Evolutionary conservation across 2,329 filamentous ascomycete genomes (phyloP), one percentile per base, ranked within the genome.

Genomic region (Penicillium sp.): DNA sequence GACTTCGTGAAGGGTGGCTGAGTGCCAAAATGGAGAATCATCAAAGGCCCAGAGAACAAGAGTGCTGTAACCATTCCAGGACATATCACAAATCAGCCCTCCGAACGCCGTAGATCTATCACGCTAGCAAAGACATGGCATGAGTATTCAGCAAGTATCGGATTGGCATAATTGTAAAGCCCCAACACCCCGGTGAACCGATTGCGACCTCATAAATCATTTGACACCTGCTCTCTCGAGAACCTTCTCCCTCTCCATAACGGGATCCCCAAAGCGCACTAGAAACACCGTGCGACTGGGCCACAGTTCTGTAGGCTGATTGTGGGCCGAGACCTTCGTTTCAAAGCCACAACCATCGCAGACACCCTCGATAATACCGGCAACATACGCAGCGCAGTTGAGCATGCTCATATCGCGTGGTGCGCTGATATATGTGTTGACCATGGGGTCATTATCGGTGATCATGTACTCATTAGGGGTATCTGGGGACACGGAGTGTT

Each of bases 391-490:
- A 16, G 93, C 94, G 74, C 93, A 97, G 74, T 97, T 97, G 68
- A 99, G 81, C 82, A 94, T 90, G 75, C 84, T 91, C 90, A 99
- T 96, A 76, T 99, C 94, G 68, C 88, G 88, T 14, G 94, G 94
- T 49, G 97, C 88, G 66, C 86, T 91, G 69, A 99, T 89, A 77
- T 94, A 97, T 59, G 88, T 87, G 75, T 97, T 97, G 36, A 97
- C 93, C 47, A 97, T 81, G 19, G 94, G 94, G 72, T 97, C 94
- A 76, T 99, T 97, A 77, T 99, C 94, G 66, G 92, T 90, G 66
- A 99, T 94, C 93, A 99, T 97, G 80, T 97, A 99, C 78, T 97
- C 93, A 65, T 94, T 91, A 8, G 90, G 87, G 48, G 91, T 93
- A 49, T 87, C 84, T 8, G 89, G 87, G 67, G 90, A 87, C 50